Conservation (phyloP, 345 rosid species). For the Raphanus sativus region DNA sequence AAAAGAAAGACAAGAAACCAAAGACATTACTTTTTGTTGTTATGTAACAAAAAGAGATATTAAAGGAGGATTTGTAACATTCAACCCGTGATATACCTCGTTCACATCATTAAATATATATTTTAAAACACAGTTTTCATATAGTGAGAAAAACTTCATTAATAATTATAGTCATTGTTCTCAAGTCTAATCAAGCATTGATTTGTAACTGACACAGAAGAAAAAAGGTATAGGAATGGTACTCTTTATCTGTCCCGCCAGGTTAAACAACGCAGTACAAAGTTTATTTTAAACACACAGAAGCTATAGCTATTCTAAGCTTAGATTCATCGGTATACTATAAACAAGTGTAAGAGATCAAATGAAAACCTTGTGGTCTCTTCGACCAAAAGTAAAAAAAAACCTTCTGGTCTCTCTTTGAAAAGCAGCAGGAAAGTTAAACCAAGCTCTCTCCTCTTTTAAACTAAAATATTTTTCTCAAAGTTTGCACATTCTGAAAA, state of each 20-base stretch:
- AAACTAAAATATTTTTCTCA: background rate
- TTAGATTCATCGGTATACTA: background rate
- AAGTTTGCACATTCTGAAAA: constrained; percentile 35
- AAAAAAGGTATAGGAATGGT: background rate
- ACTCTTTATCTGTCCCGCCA: background rate
- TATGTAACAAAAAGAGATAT: background rate
- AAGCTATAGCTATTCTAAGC: background rate
- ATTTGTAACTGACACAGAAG: constrained; percentile 26
- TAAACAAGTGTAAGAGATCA: background rate
- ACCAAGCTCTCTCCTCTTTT: background rate
- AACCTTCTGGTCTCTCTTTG: background rate
- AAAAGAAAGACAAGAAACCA: constrained; percentile 36
- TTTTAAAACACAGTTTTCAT: background rate
- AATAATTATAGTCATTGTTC: constrained; percentile 21
- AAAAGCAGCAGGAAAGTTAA: background rate
- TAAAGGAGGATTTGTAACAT: background rate
- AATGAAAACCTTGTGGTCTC: background rate
- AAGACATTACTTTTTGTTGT: background rate
- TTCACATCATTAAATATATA: background rate
- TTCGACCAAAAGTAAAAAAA: background rate
- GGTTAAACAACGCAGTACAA: background rate
- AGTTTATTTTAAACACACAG: background rate
- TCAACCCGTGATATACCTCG: constrained; percentile 32
- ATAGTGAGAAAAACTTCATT: constrained; percentile 10
- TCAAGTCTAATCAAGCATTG: constrained; percentile 22